Conservation (phyloP, 108 stramenopile genomes). For the Discostella stelligeroides region DNA sequence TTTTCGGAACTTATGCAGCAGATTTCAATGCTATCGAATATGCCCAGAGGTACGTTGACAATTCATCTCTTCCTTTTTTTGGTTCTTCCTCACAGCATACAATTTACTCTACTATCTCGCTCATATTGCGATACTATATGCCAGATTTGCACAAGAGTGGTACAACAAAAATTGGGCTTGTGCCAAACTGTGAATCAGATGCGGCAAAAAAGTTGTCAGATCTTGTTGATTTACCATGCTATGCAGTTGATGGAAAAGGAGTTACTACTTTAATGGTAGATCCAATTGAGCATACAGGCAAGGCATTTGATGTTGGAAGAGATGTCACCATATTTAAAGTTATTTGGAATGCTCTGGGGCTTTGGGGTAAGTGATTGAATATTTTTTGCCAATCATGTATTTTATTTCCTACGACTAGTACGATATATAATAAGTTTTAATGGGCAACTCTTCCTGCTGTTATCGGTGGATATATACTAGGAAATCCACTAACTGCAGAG, state of each 20-base stretch:
- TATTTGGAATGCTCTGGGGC: constrained; percentile 92
- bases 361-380: constrained; percentile 48
- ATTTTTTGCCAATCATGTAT: neutral
- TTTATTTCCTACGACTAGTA: too few species aligned
- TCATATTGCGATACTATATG: constrained; percentile 73
- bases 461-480: constrained; percentile 91
- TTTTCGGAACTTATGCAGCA: constrained; percentile 81
- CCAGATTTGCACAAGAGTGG: constrained; percentile 66
- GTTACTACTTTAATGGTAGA: constrained; percentile 80
- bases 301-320: constrained; percentile 72
- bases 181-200: constrained; percentile 74
- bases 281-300: constrained; percentile 67
- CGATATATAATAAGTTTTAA: too few species aligned
- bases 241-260: constrained; percentile 25
- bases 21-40: constrained; percentile 95
- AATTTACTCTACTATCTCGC: too few species aligned
- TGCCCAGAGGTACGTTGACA: constrained; percentile 51
- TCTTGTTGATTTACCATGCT: constrained; percentile 62
- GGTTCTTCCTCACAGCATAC: neutral
- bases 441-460: constrained; percentile 92
- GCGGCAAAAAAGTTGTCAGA: constrained; percentile 62
- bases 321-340: constrained; percentile 82
- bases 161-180: constrained; percentile 66
- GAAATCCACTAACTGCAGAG: constrained; percentile 82
- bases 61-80: neutral